Percentiles rank a stretch among this genome's conserved stretches.
phyloP scores from a whole-genome alignment of 2,329 filamentous ascomycete genomes.

The Nothopassalora personata region DNA sequence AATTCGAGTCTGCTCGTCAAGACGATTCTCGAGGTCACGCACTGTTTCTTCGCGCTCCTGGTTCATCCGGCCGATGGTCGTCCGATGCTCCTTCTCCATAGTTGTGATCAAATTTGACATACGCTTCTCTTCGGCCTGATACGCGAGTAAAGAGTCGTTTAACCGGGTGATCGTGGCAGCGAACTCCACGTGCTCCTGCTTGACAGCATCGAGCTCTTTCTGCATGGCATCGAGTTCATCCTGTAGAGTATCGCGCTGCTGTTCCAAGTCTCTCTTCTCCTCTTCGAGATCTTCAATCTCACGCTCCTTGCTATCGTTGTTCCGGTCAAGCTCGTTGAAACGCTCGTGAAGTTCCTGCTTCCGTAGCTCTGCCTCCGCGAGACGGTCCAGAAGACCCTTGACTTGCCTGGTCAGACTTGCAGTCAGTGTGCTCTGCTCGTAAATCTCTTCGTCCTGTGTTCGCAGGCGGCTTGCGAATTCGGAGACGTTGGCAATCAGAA shows the following conservation, averaged over 20 bases:
- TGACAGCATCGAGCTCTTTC: constrained; percentile 20
- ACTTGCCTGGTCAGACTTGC: constrained; percentile 35
- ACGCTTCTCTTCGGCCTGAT: constrained; percentile 36
- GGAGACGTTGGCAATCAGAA: constrained; percentile 31
- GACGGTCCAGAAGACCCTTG: constrained; percentile 37
- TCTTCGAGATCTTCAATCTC: constrained; percentile 36
- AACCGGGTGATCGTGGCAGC: constrained; percentile 35
- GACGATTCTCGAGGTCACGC: constrained; percentile 33
- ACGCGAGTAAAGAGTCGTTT: constrained; percentile 36
- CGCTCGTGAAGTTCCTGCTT: constrained; percentile 35
- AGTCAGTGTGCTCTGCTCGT: constrained; percentile 27
- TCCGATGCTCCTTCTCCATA: constrained; percentile 38
- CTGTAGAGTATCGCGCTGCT: constrained; percentile 25
- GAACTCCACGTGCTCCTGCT: constrained; percentile 30
- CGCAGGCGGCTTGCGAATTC: constrained; percentile 36
- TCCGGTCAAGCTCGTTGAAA: constrained; percentile 34
- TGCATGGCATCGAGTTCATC: constrained; percentile 22
- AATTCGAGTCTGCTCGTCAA: constrained; percentile 34
- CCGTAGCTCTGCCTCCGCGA: constrained; percentile 34
- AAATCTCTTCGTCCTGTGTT: constrained; percentile 32
- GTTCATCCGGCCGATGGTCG: constrained; percentile 36
- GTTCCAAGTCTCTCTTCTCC: constrained; percentile 30
- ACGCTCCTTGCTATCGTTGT: constrained; percentile 35
- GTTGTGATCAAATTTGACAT: constrained; percentile 35
- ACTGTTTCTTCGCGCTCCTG: constrained; percentile 35